Evolutionary conservation across 805 yeast species (phyloP).

Genomic region (Saccharomycopsis microspora): DNA sequence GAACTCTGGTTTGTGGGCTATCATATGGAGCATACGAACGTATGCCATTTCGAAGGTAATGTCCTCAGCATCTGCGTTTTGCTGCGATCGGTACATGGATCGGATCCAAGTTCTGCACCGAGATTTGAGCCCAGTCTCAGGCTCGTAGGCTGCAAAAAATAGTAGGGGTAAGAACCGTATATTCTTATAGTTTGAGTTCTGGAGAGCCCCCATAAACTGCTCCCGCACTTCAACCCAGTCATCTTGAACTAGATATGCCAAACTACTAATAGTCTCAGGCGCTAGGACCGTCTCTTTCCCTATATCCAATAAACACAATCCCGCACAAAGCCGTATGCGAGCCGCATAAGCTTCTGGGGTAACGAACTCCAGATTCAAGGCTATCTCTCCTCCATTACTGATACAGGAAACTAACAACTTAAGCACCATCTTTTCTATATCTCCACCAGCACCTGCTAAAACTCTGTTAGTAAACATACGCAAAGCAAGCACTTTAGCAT

Average conservation of each 20-base stretch:
- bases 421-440: slow-evolving; percentile 49
- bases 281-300: slow-evolving; percentile 46
- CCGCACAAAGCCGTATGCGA: slow-evolving; percentile 57
- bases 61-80: slow-evolving; percentile 23
- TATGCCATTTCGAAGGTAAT: slow-evolving; percentile 55
- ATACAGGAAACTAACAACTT: slow-evolving; percentile 57
- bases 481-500: slow-evolving; percentile 41
- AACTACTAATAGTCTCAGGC: slow-evolving; percentile 37
- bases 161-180: slow-evolving; percentile 50
- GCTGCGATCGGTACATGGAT: slow-evolving; percentile 30
- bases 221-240: slow-evolving; percentile 45
- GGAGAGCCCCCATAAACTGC: slow-evolving; percentile 34
- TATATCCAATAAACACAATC: slow-evolving; percentile 49
- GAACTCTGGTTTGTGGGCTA: slow-evolving; percentile 69
- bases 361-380: slow-evolving; percentile 39
- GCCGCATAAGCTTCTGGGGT: slow-evolving; percentile 57
- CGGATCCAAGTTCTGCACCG: slow-evolving; percentile 61
- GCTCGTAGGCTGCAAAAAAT: slow-evolving; percentile 72
- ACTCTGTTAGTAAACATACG: slow-evolving; percentile 51
- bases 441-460: slow-evolving; percentile 20
- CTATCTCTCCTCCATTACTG: slow-evolving; percentile 60
- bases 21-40: slow-evolving; percentile 53
- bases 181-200: slow-evolving; percentile 25
- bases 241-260: slow-evolving; percentile 58
- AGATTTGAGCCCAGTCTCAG: slow-evolving; percentile 36